Percentiles rank a stretch among this genome's conserved stretches.
phyloP scores from a whole-genome alignment of 139 green algal species.

The Micractinium sp. region DNA sequence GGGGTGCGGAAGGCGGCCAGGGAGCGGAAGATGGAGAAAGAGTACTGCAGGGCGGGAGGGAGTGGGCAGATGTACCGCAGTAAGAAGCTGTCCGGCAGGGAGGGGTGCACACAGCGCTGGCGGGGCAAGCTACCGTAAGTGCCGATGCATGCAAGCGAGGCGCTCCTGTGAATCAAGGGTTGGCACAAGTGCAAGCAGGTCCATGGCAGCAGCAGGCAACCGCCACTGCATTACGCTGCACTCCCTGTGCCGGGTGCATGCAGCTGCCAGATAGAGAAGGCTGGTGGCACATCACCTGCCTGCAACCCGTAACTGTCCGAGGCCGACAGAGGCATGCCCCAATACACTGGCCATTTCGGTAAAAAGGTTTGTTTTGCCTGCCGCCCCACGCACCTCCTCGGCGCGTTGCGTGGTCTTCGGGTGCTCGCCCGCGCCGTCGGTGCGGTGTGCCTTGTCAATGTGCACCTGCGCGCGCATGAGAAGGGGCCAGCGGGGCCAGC shows the following conservation, averaged over 20 bases:
- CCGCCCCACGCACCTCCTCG: not conserved
- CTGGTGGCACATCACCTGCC: not conserved
- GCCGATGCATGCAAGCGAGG: not conserved
- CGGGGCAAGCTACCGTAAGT: not conserved
- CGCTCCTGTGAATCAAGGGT: not conserved
- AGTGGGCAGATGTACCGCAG: no score
- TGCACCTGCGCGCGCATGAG: not conserved
- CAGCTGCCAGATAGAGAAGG: not conserved
- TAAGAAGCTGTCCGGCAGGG: no score
- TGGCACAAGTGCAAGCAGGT: not conserved
- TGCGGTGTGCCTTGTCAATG: not conserved
- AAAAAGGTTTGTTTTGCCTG: not conserved
- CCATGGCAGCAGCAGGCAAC: not conserved
- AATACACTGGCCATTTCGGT: no score
- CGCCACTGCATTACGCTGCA: not conserved
- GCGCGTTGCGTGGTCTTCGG: not conserved
- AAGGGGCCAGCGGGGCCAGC: not conserved
- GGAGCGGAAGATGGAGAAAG: not conserved
- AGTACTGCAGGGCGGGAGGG: not conserved
- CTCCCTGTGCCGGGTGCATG: no score
- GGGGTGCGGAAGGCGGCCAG: not conserved
- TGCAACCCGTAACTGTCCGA: not conserved
- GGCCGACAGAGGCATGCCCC: no score
- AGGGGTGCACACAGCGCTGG: no score
- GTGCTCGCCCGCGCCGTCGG: not conserved